Evolutionary conservation across 345 rosid species (phyloP).

Genomic region (Syzygium oleosum): DNA sequence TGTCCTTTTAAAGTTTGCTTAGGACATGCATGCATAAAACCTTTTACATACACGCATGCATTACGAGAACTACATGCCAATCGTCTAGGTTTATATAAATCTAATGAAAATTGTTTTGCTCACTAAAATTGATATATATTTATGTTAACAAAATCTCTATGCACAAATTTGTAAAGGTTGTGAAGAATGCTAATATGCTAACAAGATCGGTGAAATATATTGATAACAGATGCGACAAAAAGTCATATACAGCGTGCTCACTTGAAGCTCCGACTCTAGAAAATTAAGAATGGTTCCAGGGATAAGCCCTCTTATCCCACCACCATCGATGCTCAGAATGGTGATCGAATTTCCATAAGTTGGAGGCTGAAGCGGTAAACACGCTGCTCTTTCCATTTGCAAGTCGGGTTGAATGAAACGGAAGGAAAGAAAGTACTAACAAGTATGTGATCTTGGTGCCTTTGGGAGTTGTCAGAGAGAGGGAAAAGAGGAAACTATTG

Average conservation of each 20-base stretch:
- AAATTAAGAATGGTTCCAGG: slow-evolving; percentile 22
- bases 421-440: not conserved
- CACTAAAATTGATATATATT: not conserved
- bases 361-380: slow-evolving; percentile 13
- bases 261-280: slow-evolving; percentile 30
- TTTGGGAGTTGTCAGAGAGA: not conserved
- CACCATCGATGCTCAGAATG: slow-evolving; percentile 41
- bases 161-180: not conserved
- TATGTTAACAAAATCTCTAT: not conserved
- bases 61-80: not conserved
- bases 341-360: slow-evolving; percentile 22
- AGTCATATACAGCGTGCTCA: not conserved
- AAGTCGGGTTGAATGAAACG: not conserved
- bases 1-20: slow-evolving; percentile 6
- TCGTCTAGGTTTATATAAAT: not conserved
- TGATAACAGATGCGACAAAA: not conserved
- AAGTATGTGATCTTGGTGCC: not conserved
- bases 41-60: not conserved
- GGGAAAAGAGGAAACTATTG: not conserved
- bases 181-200: not conserved
- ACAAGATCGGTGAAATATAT: not conserved
- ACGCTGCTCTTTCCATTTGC: slow-evolving; percentile 1
- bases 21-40: not conserved
- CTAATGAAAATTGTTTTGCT: not conserved
- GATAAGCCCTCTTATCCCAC: slow-evolving; percentile 38